Evolutionary conservation across 768 basidiomycete genomes (phyloP), one percentile per base, ranked within the genome.

Genomic region (Amanita pallidorosea): DNA sequence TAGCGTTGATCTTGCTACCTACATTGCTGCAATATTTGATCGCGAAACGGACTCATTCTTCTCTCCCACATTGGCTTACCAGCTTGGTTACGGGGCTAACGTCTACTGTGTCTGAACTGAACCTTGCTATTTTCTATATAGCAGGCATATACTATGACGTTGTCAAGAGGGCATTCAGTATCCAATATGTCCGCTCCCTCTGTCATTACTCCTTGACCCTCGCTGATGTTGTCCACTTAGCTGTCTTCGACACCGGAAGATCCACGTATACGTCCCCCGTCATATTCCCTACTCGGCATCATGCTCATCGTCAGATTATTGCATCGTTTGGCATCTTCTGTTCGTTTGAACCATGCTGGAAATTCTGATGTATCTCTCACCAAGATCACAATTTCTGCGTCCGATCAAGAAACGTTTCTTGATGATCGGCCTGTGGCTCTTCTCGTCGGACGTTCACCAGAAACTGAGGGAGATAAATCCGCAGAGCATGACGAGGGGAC

Each of bases 281-380:
- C 90, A 13, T 93, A 93, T 64, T 84, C 88, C n/a, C 63, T 93
- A 17, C 74, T 93, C 5, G 90, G 90, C 11, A 67, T 90, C 36
- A 70, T 93, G 47, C 76, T 93, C 27, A 67, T 71, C 25, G 62
- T 83, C 31, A 73, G 86, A 48, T 74, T 90, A 2, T 55, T 80
- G 6, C 73, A 89, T 63, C 80, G 86, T 7, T 67, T 88, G 5
- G 48, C 79, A 33, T 65, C 58, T 12, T 72, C 70, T 63, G 47
- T 80, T 36, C 74, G 70, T 44, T 60, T 60, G 42, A 55, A 55
- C 56, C 43, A 55, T 11, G 29, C 61, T 5, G 15, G 9, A 25
- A 27, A 33, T 5, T 15, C 25, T 9, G 17, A 17, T 34, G 15
- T 36, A 20, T 31, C 35, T 36, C 45, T 25, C 35, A 11, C 23